Percentiles rank a stretch among this genome's conserved stretches.
These are phyloP conservation scores for Tetrahymena elliotti DNA, from an alignment of 73 alveolate species.

Conservation along the genomic window DNA sequence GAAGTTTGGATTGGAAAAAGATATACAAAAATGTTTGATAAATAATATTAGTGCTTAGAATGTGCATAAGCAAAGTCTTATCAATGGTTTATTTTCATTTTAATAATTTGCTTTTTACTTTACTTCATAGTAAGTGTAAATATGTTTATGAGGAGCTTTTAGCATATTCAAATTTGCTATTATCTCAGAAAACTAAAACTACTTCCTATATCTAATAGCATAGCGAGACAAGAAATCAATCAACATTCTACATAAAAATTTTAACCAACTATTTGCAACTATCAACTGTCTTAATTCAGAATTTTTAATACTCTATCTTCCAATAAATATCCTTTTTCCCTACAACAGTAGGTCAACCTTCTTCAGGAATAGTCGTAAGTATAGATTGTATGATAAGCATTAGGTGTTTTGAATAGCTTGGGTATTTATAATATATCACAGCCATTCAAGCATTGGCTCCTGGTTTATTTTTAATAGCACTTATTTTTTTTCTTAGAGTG, in stretches of 20 bases:
- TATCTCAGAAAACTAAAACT: background rate
- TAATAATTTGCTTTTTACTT: background rate
- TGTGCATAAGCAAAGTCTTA: background rate
- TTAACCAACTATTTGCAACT: background rate
- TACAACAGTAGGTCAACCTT: background rate
- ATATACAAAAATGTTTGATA: background rate
- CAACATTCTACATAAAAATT: background rate
- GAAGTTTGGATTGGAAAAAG: background rate
- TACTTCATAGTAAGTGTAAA: background rate
- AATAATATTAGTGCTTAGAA: background rate
- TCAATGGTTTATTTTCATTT: background rate
- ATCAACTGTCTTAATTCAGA: background rate
- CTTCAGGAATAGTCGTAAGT: background rate
- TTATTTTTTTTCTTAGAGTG: background rate
- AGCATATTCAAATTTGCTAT: background rate
- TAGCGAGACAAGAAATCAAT: background rate
- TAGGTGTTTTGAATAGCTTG: background rate
- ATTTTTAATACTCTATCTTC: background rate
- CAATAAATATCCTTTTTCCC: background rate
- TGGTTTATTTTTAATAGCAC: background rate
- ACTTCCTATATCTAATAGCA: background rate
- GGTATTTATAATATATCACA: background rate
- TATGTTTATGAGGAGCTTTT: background rate
- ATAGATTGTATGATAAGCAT: background rate
- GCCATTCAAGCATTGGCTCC: background rate